Evolutionary conservation across 1,284 basidiomycete species (phyloP), one percentile per base, ranked within the genome.

Genomic region (Austroboletus niveus): DNA sequence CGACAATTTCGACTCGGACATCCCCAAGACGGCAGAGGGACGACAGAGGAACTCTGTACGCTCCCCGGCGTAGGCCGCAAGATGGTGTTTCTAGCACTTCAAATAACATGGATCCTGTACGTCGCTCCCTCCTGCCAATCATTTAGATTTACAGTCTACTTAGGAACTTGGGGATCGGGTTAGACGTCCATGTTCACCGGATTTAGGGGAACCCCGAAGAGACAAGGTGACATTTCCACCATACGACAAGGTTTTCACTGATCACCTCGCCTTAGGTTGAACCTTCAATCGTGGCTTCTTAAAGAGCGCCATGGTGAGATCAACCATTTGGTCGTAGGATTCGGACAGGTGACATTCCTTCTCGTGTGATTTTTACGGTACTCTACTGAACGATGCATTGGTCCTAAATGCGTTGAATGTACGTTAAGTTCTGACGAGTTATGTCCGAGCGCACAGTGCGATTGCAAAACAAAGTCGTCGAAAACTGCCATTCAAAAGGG

Each of bases 141-240:
- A 15, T 36, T 14, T 14, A 8, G 12, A 14, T 14, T 14, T 14
- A 11, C 30, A 11, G 4, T 11, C 15, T 12, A 5, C n/a, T 8
- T 42, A 92, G 92, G 43, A 95, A 97, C 60, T 77, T 82, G n/a
- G 96, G 95, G 0, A 97, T 99, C 36, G 96, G 96, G 0, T 95
- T 98, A 0, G 96, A 98, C 61, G 89, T 93, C 0, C 94, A 99
- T 64, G 96, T 99, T 1, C 94, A 98, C 61, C 78, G 96, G 1
- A 95, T 98, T 17, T 17, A 17, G 17, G 17, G 17, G 60, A 89
- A 78, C 2, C 90, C 96, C 0, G 95, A 98, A 68, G 82, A 91
- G 63, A 98, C 96, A 0, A 75, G 92, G 87, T 87, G 52, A 31
- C 63, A 30, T n/a, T 5, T 12, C 9, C 9, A 5, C 11, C 7